phyloP scores from a whole-genome alignment of 345 rosid genomes.

The Eucalyptus tenuipes region DNA sequence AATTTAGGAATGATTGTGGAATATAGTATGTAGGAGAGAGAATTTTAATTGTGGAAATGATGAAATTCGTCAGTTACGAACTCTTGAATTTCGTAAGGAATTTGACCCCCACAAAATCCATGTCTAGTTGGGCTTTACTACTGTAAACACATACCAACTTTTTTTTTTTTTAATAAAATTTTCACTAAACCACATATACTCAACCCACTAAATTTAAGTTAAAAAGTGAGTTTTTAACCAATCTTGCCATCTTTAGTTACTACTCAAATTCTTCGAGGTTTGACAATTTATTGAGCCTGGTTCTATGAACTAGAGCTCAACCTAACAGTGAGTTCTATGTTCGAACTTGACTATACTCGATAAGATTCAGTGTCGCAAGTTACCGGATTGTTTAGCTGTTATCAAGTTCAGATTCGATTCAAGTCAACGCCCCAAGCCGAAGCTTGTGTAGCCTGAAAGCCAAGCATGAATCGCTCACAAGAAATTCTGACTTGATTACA shows the following conservation, averaged over 20 bases:
- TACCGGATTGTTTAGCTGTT: neutral
- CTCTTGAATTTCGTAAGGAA: no score
- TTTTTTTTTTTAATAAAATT: no score
- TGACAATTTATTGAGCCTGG: neutral
- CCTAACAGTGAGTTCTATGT: neutral
- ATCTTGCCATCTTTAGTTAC: neutral
- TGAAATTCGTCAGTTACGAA: no score
- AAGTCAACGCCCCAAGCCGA: neutral
- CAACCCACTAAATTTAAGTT: no score
- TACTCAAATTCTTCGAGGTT: neutral
- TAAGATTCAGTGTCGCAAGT: neutral
- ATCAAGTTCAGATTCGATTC: neutral
- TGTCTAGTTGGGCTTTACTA: no score
- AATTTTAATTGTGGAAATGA: no score
- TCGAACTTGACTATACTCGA: neutral
- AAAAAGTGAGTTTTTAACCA: neutral
- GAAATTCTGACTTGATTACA: neutral
- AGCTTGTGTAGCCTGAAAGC: neutral
- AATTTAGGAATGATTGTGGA: no score
- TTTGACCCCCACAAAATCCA: no score
- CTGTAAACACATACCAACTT: no score
- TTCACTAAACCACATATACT: no score
- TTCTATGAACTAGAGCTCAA: neutral
- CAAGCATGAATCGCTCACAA: neutral
- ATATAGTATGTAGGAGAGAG: no score